phyloP scores from a whole-genome alignment of 2,329 filamentous ascomycete species.

The Furcasterigmium furcatum region DNA sequence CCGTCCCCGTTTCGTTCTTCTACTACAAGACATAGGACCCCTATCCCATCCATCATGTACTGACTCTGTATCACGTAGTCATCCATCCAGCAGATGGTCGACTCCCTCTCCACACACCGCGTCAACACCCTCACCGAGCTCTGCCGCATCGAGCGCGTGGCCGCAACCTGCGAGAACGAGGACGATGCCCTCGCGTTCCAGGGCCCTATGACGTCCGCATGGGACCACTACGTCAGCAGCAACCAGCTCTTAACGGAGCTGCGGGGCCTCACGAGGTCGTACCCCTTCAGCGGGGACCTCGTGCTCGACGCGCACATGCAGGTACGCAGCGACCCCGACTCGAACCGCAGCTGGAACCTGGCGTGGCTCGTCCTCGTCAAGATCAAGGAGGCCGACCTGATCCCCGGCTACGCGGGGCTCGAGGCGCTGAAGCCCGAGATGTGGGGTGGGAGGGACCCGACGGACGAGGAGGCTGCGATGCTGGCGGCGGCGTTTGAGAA shows the following conservation, averaged over 20 bases:
- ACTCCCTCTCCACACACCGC: constrained; percentile 62
- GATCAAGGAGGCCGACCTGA: constrained; percentile 59
- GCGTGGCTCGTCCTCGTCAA: constrained; percentile 70
- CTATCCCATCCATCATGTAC: background rate
- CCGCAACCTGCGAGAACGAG: constrained; percentile 53
- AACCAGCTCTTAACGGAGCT: constrained; percentile 69
- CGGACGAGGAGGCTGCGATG: constrained; percentile 51
- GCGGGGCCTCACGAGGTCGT: constrained; percentile 63
- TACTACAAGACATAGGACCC: background rate
- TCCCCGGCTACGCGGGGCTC: constrained; percentile 55
- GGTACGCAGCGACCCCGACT: constrained; percentile 61
- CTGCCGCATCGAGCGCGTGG: constrained; percentile 66
- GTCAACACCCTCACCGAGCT: constrained; percentile 72
- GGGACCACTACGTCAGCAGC: constrained; percentile 68
- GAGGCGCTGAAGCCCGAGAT: constrained; percentile 64
- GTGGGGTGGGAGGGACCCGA: constrained; percentile 62
- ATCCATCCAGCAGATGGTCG: constrained; percentile 50
- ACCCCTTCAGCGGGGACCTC: constrained; percentile 64
- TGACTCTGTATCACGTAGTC: constrained; percentile 16
- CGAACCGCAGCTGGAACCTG: constrained; percentile 71
- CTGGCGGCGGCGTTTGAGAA: constrained; percentile 60
- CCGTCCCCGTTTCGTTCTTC: too few species aligned
- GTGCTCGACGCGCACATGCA: constrained; percentile 62
- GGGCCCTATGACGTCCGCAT: constrained; percentile 66
- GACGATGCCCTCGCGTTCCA: constrained; percentile 58